These are phyloP conservation scores for Pisolithus albus DNA, from an alignment of 768 basidiomycete genomes.

Conservation along the genomic window DNA sequence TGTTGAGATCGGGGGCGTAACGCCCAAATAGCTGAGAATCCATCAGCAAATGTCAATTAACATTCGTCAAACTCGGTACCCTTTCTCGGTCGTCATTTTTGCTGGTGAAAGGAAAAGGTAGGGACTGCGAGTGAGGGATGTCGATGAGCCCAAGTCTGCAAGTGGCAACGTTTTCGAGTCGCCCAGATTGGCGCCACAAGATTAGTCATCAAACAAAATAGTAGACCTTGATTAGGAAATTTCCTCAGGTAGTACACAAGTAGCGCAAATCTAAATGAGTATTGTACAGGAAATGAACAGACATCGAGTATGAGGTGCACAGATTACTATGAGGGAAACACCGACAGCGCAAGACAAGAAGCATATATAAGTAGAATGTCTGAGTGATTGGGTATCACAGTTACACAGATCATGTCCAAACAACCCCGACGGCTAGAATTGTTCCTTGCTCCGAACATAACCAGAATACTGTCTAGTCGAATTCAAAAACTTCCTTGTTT, in stretches of 20 bases:
- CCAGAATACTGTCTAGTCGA: conserved; percentile 13
- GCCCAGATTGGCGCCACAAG: no score
- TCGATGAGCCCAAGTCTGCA: no score
- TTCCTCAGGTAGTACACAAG: no score
- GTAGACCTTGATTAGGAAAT: no score
- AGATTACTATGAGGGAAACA: neutral
- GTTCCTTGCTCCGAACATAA: conserved; percentile 11
- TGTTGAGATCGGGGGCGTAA: conserved; percentile 80
- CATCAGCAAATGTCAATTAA: conserved; percentile 11
- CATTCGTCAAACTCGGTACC: conserved; percentile 21
- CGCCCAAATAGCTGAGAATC: conserved; percentile 59
- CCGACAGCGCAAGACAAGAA: neutral
- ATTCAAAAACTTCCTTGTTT: conserved; percentile 17
- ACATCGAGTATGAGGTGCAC: no score
- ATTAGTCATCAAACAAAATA: no score
- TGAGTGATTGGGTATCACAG: no score
- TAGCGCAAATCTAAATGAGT: no score
- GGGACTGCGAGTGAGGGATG: neutral
- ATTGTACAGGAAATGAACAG: no score
- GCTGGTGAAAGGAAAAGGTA: neutral
- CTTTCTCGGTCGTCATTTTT: conserved; percentile 38
- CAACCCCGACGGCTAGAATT: neutral
- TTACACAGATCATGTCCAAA: neutral
- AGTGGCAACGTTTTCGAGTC: no score
- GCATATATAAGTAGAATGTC: no score